Conservation (phyloP, 768 basidiomycete genomes). For the Dictyophora rubrovolvata region DNA sequence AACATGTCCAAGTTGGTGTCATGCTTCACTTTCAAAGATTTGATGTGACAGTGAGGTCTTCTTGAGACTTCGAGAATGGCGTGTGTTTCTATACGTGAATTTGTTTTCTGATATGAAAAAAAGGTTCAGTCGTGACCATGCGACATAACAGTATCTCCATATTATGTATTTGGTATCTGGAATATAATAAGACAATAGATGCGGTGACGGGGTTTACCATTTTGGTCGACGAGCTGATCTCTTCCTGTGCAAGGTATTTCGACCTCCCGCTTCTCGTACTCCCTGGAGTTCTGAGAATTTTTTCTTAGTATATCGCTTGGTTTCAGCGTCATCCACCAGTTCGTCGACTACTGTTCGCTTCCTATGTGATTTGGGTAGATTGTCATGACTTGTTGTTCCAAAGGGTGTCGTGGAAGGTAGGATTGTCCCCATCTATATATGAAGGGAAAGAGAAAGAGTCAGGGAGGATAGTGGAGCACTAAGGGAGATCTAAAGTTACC, state of each 20-base stretch:
- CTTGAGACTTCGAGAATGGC: no score
- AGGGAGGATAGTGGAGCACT: conserved; percentile 1
- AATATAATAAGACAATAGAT: not conserved
- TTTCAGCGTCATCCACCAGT: conserved; percentile 79
- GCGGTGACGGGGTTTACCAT: conserved; percentile 34
- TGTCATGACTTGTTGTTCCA: conserved; percentile 56
- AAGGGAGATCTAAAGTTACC: conserved; percentile 33
- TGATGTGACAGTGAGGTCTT: no score
- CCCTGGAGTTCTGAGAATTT: conserved; percentile 76
- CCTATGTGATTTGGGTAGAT: conserved; percentile 55
- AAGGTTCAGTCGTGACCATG: no score
- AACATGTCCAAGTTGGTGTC: not conserved
- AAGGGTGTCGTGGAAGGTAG: conserved; percentile 63
- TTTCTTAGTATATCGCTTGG: conserved; percentile 80
- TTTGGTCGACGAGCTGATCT: conserved; percentile 53
- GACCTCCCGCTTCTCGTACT: conserved; percentile 57
- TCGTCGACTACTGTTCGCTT: conserved; percentile 85
- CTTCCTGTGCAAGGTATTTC: conserved; percentile 58
- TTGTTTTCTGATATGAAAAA: no score
- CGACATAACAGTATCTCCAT: not conserved
- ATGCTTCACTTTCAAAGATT: no score
- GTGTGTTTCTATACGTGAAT: no score
- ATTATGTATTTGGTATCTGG: not conserved
- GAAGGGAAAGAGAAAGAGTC: conserved; percentile 8
- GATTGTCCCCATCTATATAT: conserved; percentile 65